Base-by-base conservation (phyloP, 1,284 basidiomycete genomes). In the Mycosarcoma mackinlayi region DNA sequence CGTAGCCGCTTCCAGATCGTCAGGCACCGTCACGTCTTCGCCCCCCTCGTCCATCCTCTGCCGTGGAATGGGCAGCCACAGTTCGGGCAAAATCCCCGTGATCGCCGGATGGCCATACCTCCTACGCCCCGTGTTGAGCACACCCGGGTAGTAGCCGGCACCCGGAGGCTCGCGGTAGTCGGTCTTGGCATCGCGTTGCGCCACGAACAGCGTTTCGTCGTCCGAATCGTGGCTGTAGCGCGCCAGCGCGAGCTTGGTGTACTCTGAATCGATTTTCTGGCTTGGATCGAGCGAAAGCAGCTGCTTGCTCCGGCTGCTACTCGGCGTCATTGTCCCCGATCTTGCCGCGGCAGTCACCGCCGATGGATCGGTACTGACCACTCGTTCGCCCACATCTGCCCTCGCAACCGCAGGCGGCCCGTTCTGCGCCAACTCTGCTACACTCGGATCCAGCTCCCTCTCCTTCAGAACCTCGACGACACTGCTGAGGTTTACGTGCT, bases 191-290 rank as follows among this genome's bases (percentile, higher is more conserved):
- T 78, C 82, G 37, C 79, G 68, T 24, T 74, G 76, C 3, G 83
- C 94, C 34, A 96, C 92, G 79, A 97, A 97, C 27, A 97, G 83
- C 2, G 92, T 94, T 73, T 96, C 94, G 77, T 96, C 94, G 79
- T 94, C 93, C 78, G 93, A 58, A 90, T 87, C 56, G 90, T 87
- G 52, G 11, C 76, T 54, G 37, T 75, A 90, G 93, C 65, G 94
- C 83, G 79, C 93, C 90, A 69, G 21, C 0, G 65, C 68, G 14
- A 78, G 59, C 24, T 60, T 59, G 13, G 59, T 76, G n/a, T 56
- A 70, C 28, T 67, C 62, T 13, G 44, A 53, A 52, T 60, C 71
- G 39, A 61, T 56, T 53, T 63, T 64, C 33, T 50, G 51, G 23
- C 28, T 31, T 16, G 65, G 57, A 51, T 62, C 57, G 21, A 66